Conservation (phyloP, 805 yeast genomes). For the Teunomyces cretensis region DNA sequence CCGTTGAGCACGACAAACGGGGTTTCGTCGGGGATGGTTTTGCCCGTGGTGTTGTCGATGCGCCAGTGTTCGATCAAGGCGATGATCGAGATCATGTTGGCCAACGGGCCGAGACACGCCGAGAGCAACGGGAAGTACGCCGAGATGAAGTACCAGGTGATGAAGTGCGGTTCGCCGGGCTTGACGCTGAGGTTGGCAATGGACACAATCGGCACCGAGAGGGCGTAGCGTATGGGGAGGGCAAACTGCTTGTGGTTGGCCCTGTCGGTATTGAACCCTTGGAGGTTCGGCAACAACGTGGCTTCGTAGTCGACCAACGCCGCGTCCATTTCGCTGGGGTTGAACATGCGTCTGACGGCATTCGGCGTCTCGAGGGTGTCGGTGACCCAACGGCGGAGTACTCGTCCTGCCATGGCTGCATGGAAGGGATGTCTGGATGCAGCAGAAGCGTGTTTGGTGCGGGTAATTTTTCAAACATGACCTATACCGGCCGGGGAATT, state of each 20-base stretch:
- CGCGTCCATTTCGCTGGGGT: constrained; percentile 5
- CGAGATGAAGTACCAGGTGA: constrained; percentile 65
- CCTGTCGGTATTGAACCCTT: not conserved
- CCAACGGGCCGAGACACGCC: constrained; percentile 77
- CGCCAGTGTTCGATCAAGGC: constrained; percentile 75
- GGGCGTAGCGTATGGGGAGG: constrained; percentile 26
- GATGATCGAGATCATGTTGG: constrained; percentile 70
- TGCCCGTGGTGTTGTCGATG: constrained; percentile 20
- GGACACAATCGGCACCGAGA: constrained; percentile 32
- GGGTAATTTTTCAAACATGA: too few relatives aligned
- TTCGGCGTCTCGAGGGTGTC: constrained; percentile 1
- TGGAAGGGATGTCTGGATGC: not conserved
- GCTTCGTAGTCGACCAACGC: not conserved
- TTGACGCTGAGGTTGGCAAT: constrained; percentile 29
- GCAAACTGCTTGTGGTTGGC: constrained; percentile 5
- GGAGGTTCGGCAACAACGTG: not conserved
- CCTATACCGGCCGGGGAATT: too few relatives aligned
- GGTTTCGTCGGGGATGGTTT: constrained; percentile 30
- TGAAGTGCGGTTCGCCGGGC: constrained; percentile 38
- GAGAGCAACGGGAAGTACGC: constrained; percentile 73
- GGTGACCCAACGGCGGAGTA: not conserved
- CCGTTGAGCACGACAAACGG: constrained; percentile 59
- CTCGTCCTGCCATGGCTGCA: not conserved
- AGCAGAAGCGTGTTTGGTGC: too few relatives aligned
- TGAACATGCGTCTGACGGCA: not conserved